phyloP scores from a whole-genome alignment of 164 flowering plant species.

The Magnolia changhungtana region DNA sequence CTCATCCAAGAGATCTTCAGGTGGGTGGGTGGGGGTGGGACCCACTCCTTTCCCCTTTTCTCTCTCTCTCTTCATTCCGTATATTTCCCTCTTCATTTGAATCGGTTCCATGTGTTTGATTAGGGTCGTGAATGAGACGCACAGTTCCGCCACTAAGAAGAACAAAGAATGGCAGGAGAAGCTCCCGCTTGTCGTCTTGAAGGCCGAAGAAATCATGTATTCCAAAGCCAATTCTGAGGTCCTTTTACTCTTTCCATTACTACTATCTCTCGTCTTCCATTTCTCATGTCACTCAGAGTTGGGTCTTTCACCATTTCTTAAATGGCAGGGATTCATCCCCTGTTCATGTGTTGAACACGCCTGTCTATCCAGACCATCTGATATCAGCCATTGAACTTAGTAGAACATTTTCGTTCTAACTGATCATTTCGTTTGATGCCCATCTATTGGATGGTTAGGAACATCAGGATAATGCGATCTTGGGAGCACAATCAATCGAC shows the following conservation, averaged over 20 bases:
- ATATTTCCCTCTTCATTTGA: neutral
- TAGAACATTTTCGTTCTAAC: neutral
- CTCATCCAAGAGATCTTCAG: conserved; percentile 93
- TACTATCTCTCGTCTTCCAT: neutral
- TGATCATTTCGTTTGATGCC: neutral
- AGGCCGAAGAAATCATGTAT: conserved; percentile 94
- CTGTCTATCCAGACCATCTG: neutral
- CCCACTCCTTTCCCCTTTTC: conserved; percentile 6
- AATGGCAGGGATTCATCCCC: too few species aligned
- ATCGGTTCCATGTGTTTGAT: conserved; percentile 11
- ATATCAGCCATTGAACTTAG: neutral
- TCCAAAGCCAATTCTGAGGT: conserved; percentile 99
- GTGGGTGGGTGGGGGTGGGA: conserved; percentile 28
- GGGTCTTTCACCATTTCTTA: neutral
- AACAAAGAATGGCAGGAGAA: conserved; percentile 94
- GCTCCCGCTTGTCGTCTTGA: conserved; percentile 81
- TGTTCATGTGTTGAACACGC: too few species aligned
- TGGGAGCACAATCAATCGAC: neutral
- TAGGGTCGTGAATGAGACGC: conserved; percentile 68
- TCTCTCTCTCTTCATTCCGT: neutral
- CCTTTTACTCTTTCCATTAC: neutral
- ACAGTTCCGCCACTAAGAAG: conserved; percentile 62
- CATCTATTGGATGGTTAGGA: neutral
- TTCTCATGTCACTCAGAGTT: neutral
- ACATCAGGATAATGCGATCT: neutral